Conservation (phyloP, 768 basidiomycete genomes). For the Cyclocybe aegerita region DNA sequence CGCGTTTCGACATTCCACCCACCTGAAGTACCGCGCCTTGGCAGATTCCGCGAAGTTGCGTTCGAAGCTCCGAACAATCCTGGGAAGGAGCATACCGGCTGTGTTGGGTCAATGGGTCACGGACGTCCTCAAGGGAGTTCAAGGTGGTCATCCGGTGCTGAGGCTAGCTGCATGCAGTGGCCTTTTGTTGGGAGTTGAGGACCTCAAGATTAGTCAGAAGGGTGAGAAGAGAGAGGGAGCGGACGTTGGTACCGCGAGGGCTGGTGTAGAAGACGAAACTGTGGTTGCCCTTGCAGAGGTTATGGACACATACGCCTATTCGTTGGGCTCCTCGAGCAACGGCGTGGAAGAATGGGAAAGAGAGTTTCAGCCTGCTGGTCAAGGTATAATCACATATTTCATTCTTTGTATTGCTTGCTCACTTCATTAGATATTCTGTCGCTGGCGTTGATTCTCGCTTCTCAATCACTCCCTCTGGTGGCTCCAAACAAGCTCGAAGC, state of each 20-base stretch:
- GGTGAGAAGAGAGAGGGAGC: slow-evolving; percentile 22
- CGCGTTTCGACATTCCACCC: slow-evolving; percentile 61
- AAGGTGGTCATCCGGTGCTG: slow-evolving; percentile 64
- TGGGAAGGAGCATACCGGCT: slow-evolving; percentile 37
- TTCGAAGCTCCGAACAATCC: slow-evolving; percentile 31
- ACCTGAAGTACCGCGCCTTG: slow-evolving; percentile 47
- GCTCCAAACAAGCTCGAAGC: slow-evolving; percentile 55
- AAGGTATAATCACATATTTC: slow-evolving; percentile 31
- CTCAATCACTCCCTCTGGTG: slow-evolving; percentile 60
- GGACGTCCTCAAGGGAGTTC: slow-evolving; percentile 54
- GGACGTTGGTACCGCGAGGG: slow-evolving; percentile 30
- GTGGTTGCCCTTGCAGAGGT: slow-evolving; percentile 74
- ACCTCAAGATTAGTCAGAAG: slow-evolving; percentile 36
- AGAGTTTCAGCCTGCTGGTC: slow-evolving; percentile 60
- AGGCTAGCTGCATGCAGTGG: slow-evolving; percentile 65
- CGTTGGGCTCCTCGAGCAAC: slow-evolving; percentile 18
- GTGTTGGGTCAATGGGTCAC: slow-evolving; percentile 50
- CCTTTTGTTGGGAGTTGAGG: slow-evolving; percentile 62
- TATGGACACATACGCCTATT: slow-evolving; percentile 54
- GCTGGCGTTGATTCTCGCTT: slow-evolving; percentile 53
- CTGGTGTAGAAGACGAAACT: slow-evolving; percentile 59
- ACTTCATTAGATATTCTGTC: slow-evolving; percentile 43
- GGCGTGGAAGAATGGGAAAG: slow-evolving; percentile 56
- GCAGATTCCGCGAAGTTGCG: slow-evolving; percentile 31
- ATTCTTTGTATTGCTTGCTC: slow-evolving; percentile 1